phyloP scores from a whole-genome alignment of 192 early-diverging fungal species.

The Backusella tarrabulga region DNA sequence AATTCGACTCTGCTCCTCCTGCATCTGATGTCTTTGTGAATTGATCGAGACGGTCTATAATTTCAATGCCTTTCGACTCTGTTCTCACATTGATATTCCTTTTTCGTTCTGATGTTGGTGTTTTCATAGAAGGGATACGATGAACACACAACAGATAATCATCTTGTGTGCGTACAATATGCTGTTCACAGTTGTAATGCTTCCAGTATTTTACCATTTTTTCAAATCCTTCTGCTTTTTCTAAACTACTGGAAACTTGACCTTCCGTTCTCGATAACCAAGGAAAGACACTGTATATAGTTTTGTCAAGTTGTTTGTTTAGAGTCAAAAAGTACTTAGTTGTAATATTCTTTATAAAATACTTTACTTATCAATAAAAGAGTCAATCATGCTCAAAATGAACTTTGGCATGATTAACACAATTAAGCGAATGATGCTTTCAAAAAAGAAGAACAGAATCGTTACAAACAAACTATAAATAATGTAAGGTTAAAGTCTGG shows the following conservation, averaged over 20 bases:
- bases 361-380: constrained; percentile 32
- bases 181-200: constrained; percentile 64
- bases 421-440: constrained; percentile 70
- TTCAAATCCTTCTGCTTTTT: constrained; percentile 42
- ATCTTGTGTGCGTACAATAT: constrained; percentile 82
- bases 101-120: neutral
- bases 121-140: constrained; percentile 59
- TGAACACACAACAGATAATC: constrained; percentile 86
- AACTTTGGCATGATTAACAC: constrained; percentile 61
- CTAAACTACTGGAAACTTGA: constrained; percentile 34
- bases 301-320: neutral
- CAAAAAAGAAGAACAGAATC: constrained; percentile 63
- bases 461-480: constrained; percentile 47
- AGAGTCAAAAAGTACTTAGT: too few species aligned
- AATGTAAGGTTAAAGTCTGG: neutral
- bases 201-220: constrained; percentile 38
- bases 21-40: constrained; percentile 7
- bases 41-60: constrained; percentile 16
- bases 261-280: constrained; percentile 24
- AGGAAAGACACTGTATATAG: constrained; percentile 15
- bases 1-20: neutral
- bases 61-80: constrained; percentile 15
- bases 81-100: neutral
- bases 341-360: neutral
- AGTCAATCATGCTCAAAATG: constrained; percentile 41